Base-by-base conservation (phyloP, 805 yeast species). In the Candida koratica region DNA sequence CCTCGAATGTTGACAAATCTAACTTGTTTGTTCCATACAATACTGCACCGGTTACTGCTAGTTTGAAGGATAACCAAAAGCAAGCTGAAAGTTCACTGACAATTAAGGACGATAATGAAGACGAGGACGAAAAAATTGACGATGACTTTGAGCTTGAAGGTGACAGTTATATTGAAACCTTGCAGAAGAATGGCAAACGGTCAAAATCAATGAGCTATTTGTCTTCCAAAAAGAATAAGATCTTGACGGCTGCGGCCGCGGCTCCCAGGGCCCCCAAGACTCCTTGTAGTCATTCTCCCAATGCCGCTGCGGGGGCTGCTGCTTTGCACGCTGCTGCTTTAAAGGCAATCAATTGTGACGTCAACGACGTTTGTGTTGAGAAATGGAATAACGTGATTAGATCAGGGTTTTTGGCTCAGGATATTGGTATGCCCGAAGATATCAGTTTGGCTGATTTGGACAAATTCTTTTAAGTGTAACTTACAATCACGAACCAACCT, bases 351-450 rank as follows among this genome's bases (percentile, higher is more conserved):
- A 36, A 36, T 12, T 17, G 68, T 64, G 39, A 51, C 69, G 57
- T 47, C 41, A 36, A 46, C 53, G 39, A 35, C 17, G 29, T 46
- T 24, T 37, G 35, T 28, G 73, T 77, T 53, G 67, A 72, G 44
- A 75, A 73, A 53, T 84, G 94, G 94, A 58, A 79, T 38, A 75
- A 78, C 53, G 82, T 83, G 24, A 79, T 84, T 29, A 70, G 86
- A 50, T 75, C 81, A 15, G 94, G 94, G 7, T 84, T 84, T 55
- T 66, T 84, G 53, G 72, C 81, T 34, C 84, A 82, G 53, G 90
- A 84, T 43, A 83, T 84, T 47, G 82, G 77, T 22, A 69, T 83
- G 24, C 95, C 95, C 6, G 95, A 84, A 60, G 83, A 82, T 46
- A 69, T 80, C 17, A 77, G 87, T 17, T 66, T 83, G 50, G 82